Evolutionary conservation across 176 grass and related monocot species (phyloP).

Genomic region (Typha latifolia): DNA sequence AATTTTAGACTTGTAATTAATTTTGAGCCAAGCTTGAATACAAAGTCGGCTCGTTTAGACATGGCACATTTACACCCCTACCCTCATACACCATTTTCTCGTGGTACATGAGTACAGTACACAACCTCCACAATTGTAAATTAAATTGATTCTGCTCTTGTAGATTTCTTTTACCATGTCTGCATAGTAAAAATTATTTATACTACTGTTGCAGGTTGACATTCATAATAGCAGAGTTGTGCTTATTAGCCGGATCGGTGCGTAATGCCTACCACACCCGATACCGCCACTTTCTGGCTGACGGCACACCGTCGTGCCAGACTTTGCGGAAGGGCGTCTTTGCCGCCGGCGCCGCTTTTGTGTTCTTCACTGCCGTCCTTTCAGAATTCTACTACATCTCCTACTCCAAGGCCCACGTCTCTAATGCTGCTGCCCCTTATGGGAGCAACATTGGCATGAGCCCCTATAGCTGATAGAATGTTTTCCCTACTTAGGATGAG

Average conservation of each 20-base stretch:
- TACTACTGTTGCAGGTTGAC: constrained; percentile 38
- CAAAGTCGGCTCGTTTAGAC: too few relatives aligned
- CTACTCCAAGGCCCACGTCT: constrained; percentile 49
- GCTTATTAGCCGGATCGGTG: constrained; percentile 68
- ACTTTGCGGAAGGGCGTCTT: constrained; percentile 84
- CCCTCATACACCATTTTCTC: too few relatives aligned
- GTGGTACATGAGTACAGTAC: too few relatives aligned
- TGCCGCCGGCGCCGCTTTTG: constrained; percentile 70
- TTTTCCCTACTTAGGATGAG: too few relatives aligned
- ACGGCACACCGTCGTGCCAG: constrained; percentile 45
- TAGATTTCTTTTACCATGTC: too few relatives aligned
- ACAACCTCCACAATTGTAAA: neutral
- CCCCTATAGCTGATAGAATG: constrained; percentile 38
- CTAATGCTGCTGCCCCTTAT: constrained; percentile 27
- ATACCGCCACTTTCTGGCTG: constrained; percentile 44
- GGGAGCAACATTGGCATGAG: constrained; percentile 60
- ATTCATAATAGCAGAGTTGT: constrained; percentile 66
- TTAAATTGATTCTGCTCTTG: neutral
- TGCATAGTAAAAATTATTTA: neutral
- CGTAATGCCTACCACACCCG: constrained; percentile 85
- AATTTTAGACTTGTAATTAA: too few relatives aligned
- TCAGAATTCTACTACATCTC: constrained; percentile 72
- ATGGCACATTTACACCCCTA: too few relatives aligned
- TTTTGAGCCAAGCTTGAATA: too few relatives aligned
- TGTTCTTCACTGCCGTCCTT: constrained; percentile 76